Percentiles rank a stretch among this genome's conserved stretches.
These are phyloP conservation scores for Phenoliferia sp. DNA, from an alignment of 1,284 basidiomycete genomes.

Conservation along the genomic window DNA sequence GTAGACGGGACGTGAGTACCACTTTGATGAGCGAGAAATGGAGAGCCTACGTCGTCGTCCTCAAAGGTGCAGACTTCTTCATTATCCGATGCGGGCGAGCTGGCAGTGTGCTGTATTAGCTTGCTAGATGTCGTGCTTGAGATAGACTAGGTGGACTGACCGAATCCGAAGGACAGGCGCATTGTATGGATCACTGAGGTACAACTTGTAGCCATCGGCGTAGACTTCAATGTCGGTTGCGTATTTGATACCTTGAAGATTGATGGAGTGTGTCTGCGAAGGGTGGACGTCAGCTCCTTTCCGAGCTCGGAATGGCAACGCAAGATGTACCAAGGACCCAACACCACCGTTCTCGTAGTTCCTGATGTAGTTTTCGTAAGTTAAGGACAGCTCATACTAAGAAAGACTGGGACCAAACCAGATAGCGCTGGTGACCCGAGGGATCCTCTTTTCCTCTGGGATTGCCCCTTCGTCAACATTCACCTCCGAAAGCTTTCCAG, in stretches of 20 bases:
- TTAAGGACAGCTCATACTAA: neutral
- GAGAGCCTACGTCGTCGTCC: constrained; percentile 50
- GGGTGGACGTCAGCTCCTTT: neutral
- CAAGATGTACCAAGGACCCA: constrained; percentile 57
- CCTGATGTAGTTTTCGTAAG: constrained; percentile 47
- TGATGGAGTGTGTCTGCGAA: constrained; percentile 63
- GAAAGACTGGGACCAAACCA: constrained; percentile 36
- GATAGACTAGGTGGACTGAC: constrained; percentile 67
- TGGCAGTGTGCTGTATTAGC: constrained; percentile 8
- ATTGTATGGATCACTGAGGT: constrained; percentile 74
- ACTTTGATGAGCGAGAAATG: constrained; percentile 84
- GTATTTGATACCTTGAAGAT: constrained; percentile 84
- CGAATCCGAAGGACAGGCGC: constrained; percentile 75
- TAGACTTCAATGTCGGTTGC: constrained; percentile 70
- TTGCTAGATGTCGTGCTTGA: neutral
- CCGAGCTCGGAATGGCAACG: neutral
- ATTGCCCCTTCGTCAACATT: constrained; percentile 74
- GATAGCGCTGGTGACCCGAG: constrained; percentile 44
- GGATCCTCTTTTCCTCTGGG: constrained; percentile 58
- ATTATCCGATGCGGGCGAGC: constrained; percentile 55
- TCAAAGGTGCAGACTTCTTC: constrained; percentile 46
- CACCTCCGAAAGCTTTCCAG: constrained; percentile 78
- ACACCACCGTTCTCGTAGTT: constrained; percentile 91
- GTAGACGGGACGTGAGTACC: constrained; percentile 66
- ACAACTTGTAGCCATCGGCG: constrained; percentile 74